Percentiles rank a stretch among this genome's conserved stretches.
These are phyloP conservation scores for Hypoxylon fuscum DNA, from an alignment of 495 filamentous ascomycete species.

Conservation along the genomic window DNA sequence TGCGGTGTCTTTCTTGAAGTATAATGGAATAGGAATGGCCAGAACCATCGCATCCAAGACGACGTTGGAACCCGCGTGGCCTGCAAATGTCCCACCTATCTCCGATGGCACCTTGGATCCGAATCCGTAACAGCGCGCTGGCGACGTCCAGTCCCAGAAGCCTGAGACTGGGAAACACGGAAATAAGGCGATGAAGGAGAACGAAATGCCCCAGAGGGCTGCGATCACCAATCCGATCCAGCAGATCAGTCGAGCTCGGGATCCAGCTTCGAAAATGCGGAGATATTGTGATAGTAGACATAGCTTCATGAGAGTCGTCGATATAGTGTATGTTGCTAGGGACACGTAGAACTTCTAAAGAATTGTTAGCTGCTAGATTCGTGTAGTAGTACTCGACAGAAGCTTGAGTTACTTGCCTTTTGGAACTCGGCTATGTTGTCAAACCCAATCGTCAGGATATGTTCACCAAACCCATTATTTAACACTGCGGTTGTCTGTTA, in stretches of 20 bases:
- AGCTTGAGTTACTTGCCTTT: conserved; percentile 27
- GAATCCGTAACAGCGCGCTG: conserved; percentile 41
- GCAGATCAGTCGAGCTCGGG: conserved; percentile 28
- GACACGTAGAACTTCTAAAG: conserved; percentile 40
- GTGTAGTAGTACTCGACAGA: neutral
- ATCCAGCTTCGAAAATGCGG: conserved; percentile 35
- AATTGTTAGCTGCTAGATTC: conserved; percentile 11
- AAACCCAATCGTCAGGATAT: conserved; percentile 28
- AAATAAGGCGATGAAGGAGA: conserved; percentile 40
- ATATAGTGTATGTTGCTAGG: conserved; percentile 41
- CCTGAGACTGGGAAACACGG: conserved; percentile 43
- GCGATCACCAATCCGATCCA: conserved; percentile 35
- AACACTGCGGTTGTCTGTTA: conserved; percentile 33
- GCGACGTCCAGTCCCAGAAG: conserved; percentile 40
- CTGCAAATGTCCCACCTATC: conserved; percentile 39
- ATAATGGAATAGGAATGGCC: conserved; percentile 42
- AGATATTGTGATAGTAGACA: conserved; percentile 43
- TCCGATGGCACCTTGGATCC: conserved; percentile 34
- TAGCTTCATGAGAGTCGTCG: conserved; percentile 43
- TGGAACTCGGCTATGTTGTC: conserved; percentile 32
- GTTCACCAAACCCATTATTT: conserved; percentile 44
- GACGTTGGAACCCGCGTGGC: conserved; percentile 39
- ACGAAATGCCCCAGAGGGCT: conserved; percentile 40
- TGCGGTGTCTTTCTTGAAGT: conserved; percentile 31
- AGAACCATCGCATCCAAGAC: conserved; percentile 41